Conservation (phyloP, 2,329 filamentous ascomycete species). For the Aspergillus tubingensis region DNA sequence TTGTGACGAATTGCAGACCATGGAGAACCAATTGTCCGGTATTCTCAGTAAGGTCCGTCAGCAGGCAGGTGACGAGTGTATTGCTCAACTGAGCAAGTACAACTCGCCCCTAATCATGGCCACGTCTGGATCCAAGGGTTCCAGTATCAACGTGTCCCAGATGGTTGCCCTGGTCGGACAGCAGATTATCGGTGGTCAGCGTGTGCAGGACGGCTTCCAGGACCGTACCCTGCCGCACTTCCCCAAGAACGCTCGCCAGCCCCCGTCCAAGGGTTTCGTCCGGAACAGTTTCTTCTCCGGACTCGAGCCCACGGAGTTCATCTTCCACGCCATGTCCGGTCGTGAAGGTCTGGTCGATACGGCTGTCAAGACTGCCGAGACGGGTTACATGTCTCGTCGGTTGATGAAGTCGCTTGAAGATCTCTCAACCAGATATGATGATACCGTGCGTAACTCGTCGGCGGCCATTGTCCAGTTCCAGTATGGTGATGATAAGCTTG, state of each 20-base stretch:
- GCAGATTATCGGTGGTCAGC: conserved; percentile 92
- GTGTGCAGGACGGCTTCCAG: conserved; percentile 94
- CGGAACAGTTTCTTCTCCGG: conserved; percentile 96
- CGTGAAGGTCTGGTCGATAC: conserved; percentile 99
- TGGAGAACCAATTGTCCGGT: conserved; percentile 88
- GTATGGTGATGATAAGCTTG: conserved; percentile 92
- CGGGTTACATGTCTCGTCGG: conserved; percentile 97
- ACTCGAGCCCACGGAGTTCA: conserved; percentile 84
- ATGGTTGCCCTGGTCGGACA: conserved; percentile 98
- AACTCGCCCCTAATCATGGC: conserved; percentile 97
- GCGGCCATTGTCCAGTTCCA: conserved; percentile 93
- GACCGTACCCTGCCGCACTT: conserved; percentile 94
- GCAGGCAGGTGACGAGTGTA: conserved; percentile 86
- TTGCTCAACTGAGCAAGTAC: conserved; percentile 82
- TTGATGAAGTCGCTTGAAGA: conserved; percentile 98
- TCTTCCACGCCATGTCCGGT: conserved; percentile 97
- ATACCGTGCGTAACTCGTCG: conserved; percentile 89
- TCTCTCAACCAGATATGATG: conserved; percentile 87
- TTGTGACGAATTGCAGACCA: conserved; percentile 85
- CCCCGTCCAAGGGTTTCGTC: conserved; percentile 96
- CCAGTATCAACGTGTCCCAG: conserved; percentile 96
- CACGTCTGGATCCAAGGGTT: conserved; percentile 94
- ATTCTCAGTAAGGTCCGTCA: conserved; percentile 90
- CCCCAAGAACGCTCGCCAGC: conserved; percentile 85
- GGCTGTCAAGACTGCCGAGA: conserved; percentile 97